These are phyloP conservation scores for Chlorella sp. DNA, from an alignment of 139 green algal species.

Conservation along the genomic window DNA sequence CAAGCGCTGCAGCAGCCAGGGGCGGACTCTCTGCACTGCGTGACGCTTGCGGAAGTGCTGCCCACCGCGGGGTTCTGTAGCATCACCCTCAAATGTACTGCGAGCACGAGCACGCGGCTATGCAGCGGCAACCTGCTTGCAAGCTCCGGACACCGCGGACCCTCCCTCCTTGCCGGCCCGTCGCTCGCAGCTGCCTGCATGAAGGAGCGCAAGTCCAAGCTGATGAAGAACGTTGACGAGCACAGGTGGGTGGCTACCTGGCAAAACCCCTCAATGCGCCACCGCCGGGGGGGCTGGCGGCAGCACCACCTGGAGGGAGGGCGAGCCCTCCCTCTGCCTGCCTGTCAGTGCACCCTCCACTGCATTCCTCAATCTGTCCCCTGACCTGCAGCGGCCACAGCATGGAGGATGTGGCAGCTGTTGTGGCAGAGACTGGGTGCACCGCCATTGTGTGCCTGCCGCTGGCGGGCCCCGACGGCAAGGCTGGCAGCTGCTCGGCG, in stretches of 20 bases:
- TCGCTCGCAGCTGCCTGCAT: not conserved
- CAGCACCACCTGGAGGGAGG: not conserved
- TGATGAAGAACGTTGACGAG: not conserved
- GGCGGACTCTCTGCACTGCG: not conserved
- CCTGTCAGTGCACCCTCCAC: not conserved
- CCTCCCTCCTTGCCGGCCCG: not conserved
- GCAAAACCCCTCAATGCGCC: not conserved
- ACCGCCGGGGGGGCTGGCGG: too few relatives aligned
- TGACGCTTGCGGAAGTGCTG: not conserved
- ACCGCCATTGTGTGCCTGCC: not conserved
- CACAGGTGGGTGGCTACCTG: not conserved
- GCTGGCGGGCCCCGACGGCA: not conserved
- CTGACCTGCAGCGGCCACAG: not conserved
- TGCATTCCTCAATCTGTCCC: too few relatives aligned
- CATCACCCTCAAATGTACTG: not conserved
- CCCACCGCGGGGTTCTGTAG: not conserved
- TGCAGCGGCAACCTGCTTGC: conserved; percentile 8
- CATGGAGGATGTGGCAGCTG: not conserved
- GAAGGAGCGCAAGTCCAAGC: not conserved
- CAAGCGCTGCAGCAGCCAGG: not conserved
- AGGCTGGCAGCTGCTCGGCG: not conserved
- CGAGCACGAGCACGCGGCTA: not conserved
- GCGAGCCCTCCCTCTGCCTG: not conserved
- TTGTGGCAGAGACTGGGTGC: not conserved
- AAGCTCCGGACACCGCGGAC: not conserved